phyloP scores from a whole-genome alignment of 768 basidiomycete genomes.

The Hericium erinaceus region DNA sequence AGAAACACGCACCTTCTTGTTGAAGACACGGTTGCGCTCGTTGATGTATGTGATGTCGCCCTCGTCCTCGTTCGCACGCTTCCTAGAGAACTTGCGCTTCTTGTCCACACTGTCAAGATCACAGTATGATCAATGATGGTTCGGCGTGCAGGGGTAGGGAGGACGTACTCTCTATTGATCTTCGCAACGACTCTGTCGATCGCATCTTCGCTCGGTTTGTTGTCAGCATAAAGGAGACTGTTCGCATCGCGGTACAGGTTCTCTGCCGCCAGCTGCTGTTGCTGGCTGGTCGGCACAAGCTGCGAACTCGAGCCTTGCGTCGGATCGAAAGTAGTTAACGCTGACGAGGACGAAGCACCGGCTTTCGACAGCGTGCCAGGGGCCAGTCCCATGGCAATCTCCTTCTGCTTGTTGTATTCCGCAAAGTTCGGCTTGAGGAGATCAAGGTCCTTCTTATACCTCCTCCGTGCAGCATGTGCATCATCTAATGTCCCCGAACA shows the following conservation, averaged over 20 bases:
- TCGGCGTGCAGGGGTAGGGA: no score
- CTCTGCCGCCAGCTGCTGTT: constrained; percentile 66
- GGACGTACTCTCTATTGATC: constrained; percentile 90
- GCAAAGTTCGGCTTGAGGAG: constrained; percentile 80
- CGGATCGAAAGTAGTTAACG: constrained; percentile 40
- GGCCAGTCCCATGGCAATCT: constrained; percentile 65
- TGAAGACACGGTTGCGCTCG: constrained; percentile 95
- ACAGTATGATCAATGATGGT: background rate
- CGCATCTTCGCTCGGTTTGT: constrained; percentile 90
- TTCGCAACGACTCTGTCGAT: constrained; percentile 88
- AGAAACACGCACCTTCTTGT: constrained; percentile 68
- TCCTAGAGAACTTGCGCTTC: constrained; percentile 83
- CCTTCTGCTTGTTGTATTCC: constrained; percentile 85
- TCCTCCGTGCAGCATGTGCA: constrained; percentile 76
- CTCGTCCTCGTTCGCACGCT: constrained; percentile 83
- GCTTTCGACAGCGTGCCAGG: constrained; percentile 53
- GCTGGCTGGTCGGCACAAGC: constrained; percentile 44
- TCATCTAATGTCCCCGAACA: constrained; percentile 48
- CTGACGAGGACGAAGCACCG: constrained; percentile 27
- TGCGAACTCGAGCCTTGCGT: constrained; percentile 14
- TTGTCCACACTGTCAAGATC: constrained; percentile 61
- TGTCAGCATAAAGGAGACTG: constrained; percentile 87
- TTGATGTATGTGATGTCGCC: constrained; percentile 99
- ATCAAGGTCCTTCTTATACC: constrained; percentile 91
- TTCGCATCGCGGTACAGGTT: constrained; percentile 91